Evolutionary conservation across 352 stramenopile species (phyloP).

Genomic region (Elongisporangium senticosum): DNA sequence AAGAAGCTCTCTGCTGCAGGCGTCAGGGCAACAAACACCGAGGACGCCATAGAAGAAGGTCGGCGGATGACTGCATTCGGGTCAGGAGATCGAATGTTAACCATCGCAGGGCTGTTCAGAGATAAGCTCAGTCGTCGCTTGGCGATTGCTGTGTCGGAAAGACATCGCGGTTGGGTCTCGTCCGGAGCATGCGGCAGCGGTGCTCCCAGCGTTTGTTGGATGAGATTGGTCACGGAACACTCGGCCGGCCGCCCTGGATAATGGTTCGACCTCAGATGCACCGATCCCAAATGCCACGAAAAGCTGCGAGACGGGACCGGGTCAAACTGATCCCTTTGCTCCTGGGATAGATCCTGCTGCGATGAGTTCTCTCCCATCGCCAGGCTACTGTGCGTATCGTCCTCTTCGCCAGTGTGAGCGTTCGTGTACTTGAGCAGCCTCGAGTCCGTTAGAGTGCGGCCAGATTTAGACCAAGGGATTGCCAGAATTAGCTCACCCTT

Average conservation of each 20-base stretch:
- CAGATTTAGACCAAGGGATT: too few relatives aligned
- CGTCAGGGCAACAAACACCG: background rate
- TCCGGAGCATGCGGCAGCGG: too few relatives aligned
- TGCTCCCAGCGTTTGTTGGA: background rate
- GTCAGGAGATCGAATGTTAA: too few relatives aligned
- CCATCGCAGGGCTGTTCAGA: too few relatives aligned
- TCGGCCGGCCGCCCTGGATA: background rate
- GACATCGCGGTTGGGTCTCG: background rate
- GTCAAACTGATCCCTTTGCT: background rate
- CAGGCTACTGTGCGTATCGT: too few relatives aligned
- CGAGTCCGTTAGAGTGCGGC: too few relatives aligned
- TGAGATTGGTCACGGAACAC: background rate
- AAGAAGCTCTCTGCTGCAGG: conserved; percentile 27
- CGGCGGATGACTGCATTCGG: too few relatives aligned
- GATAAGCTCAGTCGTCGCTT: background rate
- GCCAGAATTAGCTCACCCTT: too few relatives aligned
- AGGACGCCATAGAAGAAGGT: background rate
- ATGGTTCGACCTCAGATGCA: background rate
- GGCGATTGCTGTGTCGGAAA: background rate
- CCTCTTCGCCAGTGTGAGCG: too few relatives aligned
- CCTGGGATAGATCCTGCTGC: background rate
- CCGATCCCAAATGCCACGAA: background rate
- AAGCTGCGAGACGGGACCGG: background rate
- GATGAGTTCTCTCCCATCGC: background rate
- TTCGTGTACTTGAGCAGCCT: too few relatives aligned